A percentile compares a stretch with the other conserved stretches of the same genome.
These are phyloP conservation scores for Biscogniauxia marginata DNA, from an alignment of 2,329 filamentous ascomycete genomes.

Conservation along the genomic window DNA sequence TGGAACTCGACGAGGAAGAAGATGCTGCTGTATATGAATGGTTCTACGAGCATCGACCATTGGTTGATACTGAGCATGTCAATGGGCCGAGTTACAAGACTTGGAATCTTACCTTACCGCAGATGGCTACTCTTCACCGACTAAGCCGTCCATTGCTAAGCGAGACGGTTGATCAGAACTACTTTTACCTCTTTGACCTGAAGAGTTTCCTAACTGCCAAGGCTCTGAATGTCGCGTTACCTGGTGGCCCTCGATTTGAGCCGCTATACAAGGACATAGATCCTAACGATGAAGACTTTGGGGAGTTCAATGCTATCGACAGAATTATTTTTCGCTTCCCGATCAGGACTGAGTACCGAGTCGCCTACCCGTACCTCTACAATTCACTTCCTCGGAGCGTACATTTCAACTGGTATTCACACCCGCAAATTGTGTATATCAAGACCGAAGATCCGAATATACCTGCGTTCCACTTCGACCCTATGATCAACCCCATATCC, in stretches of 20 bases:
- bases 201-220: constrained; percentile 96
- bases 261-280: constrained; percentile 98
- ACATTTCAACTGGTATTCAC: constrained; percentile 87
- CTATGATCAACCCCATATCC: constrained; percentile 96
- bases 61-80: constrained; percentile 88
- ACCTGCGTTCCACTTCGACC: constrained; percentile 96
- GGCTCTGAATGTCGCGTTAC: constrained; percentile 93
- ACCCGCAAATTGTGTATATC: constrained; percentile 90
- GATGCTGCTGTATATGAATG: constrained; percentile 90
- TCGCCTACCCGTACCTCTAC: constrained; percentile 92
- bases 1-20: constrained; percentile 94
- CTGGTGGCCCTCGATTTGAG: constrained; percentile 95
- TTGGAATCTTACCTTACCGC: constrained; percentile 89
- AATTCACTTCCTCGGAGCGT: constrained; percentile 95
- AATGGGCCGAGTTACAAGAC: constrained; percentile 95
- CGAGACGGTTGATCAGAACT: constrained; percentile 92
- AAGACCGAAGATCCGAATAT: constrained; percentile 83
- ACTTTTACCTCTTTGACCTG: constrained; percentile 95
- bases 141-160: constrained; percentile 87
- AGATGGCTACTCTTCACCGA: constrained; percentile 95
- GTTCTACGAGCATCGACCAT: constrained; percentile 93
- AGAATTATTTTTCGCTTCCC: constrained; percentile 97
- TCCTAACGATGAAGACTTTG: constrained; percentile 98
- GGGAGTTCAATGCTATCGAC: constrained; percentile 98
- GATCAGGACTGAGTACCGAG: constrained; percentile 92